A percentile compares a stretch with the other conserved stretches of the same genome.
phyloP scores from a whole-genome alignment of 2,329 filamentous ascomycete genomes.

The Daldinia sp. region DNA sequence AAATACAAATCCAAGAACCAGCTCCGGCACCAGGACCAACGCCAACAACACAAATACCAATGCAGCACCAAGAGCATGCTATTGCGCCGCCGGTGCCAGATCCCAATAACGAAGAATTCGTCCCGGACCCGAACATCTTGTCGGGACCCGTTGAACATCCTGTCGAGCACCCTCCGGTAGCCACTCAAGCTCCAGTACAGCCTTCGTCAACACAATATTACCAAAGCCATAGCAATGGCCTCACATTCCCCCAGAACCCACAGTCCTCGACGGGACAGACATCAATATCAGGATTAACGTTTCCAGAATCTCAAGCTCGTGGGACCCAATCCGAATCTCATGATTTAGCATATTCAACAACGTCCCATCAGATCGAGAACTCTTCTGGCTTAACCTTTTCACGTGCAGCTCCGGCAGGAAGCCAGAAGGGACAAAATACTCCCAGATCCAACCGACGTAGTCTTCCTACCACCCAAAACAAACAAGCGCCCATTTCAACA shows the following conservation, averaged over 20 bases:
- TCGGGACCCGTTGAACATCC: constrained; percentile 47
- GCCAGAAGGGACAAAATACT: constrained; percentile 32
- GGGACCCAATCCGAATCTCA: constrained; percentile 33
- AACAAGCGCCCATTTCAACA: constrained; percentile 45
- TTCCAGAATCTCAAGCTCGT: constrained; percentile 41
- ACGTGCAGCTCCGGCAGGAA: constrained; percentile 23
- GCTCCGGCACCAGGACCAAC: background rate
- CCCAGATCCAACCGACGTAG: constrained; percentile 42
- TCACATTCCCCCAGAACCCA: constrained; percentile 39
- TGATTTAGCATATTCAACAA: constrained; percentile 30
- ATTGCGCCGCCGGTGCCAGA: constrained; percentile 35
- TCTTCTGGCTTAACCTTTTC: constrained; percentile 26
- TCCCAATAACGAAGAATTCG: constrained; percentile 51
- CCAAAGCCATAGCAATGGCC: constrained; percentile 26
- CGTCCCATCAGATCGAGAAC: constrained; percentile 30
- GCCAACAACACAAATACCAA: constrained; percentile 4
- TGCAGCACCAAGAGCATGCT: constrained; percentile 15
- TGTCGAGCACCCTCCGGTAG: constrained; percentile 41
- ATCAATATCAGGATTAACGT: constrained; percentile 32
- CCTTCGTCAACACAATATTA: constrained; percentile 39
- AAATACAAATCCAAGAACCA: constrained; percentile 4
- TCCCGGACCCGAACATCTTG: constrained; percentile 52
- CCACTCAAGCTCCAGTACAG: constrained; percentile 34
- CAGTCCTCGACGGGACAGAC: constrained; percentile 25
- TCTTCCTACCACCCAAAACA: constrained; percentile 42